phyloP scores from a whole-genome alignment of 2,329 filamentous ascomycete genomes.

The Endoconidiophora polonica region DNA sequence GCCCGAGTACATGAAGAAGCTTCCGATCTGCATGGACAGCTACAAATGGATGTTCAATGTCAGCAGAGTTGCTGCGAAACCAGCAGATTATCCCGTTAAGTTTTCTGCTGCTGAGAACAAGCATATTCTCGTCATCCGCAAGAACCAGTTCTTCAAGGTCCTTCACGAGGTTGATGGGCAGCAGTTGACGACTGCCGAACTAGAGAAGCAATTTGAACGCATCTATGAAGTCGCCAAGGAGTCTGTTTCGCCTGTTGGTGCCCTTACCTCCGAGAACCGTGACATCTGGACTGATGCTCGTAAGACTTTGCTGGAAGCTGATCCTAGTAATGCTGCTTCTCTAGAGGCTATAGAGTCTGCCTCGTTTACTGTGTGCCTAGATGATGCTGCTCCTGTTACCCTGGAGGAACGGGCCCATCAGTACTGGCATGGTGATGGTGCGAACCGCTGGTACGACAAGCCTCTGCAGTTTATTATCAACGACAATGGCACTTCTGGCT shows the following conservation, averaged over 20 bases:
- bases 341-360: constrained; percentile 73
- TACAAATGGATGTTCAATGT: constrained; percentile 99
- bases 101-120: constrained; percentile 59
- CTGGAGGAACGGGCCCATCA: constrained; percentile 87
- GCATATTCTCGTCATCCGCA: constrained; percentile 78
- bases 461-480: constrained; percentile 95
- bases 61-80: constrained; percentile 67
- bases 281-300: constrained; percentile 84
- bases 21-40: constrained; percentile 95
- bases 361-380: constrained; percentile 83
- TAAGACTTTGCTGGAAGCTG: constrained; percentile 56
- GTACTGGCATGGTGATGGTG: constrained; percentile 96
- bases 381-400: constrained; percentile 80
- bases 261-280: constrained; percentile 80
- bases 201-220: constrained; percentile 74
- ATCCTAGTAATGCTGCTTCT: constrained; percentile 59
- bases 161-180: constrained; percentile 63
- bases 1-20: constrained; percentile 96
- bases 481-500: constrained; percentile 92
- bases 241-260: constrained; percentile 58
- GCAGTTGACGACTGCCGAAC: constrained; percentile 74
- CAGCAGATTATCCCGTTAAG: constrained; percentile 70
- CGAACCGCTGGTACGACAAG: constrained; percentile 97
- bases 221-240: constrained; percentile 59
- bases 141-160: constrained; percentile 97